Evolutionary conservation across 179 eudicot genomes (phyloP), one percentile per base, ranked within the genome.

Genomic region (Corrigiola litoralis): DNA sequence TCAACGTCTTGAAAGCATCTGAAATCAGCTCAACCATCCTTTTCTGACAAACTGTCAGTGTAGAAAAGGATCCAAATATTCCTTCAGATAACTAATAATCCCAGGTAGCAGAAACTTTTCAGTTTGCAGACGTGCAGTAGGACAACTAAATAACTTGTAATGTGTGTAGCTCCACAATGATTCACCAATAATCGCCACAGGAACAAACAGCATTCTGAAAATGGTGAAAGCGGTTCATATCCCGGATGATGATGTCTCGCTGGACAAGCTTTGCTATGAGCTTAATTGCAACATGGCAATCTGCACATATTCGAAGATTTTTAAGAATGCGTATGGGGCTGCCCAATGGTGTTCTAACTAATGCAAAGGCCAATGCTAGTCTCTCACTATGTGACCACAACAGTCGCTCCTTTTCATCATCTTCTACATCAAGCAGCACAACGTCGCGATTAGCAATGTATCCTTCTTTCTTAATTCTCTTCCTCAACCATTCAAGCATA

Each of bases 141-240:
- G 46, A 47, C 21, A 34, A 18, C 54, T 60, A 65, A 45, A 41
- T 18, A 60, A 52, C 32, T 25, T 10, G 18, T 44, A 41, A 21
- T 21, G 6, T 5, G 36, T 8, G 17, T 47, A 36, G 54, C 54
- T 41, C 18, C 21, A 34, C 48, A 41, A 54, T 1, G 9, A 60
- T 79, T 75, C 79, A 87, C 95, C 95, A 87, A 71, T 85, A 87
- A 77, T 87, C 90, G 54, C 85, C 81, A 79, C 95, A 85, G 41
- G 90, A 87, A 68, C 90, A 87, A 41, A 37, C 4, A 41, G 90
- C 95, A 66, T 78, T 67, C 57, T 69, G 71, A 50, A 87, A 83
- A 68, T 85, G 90, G 69, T 87, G 95, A 75, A 85, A 87, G 69
- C 95, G 71, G 50, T 87, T 85, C 53, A 87, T 85, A 80, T 87